phyloP scores from a whole-genome alignment of 148 eudicot species.

The Euryodendron excelsum region DNA sequence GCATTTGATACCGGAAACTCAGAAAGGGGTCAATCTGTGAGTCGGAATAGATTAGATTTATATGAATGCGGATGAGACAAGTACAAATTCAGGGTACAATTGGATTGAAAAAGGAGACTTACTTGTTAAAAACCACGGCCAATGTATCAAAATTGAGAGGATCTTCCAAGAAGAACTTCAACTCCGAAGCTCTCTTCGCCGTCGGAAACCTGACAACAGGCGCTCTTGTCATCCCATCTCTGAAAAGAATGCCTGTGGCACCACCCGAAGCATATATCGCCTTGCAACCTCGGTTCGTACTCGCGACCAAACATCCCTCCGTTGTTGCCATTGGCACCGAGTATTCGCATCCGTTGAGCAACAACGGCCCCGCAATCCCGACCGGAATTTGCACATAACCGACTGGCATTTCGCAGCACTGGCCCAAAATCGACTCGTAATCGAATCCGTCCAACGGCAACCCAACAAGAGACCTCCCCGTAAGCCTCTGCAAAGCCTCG shows the following conservation, averaged over 20 bases:
- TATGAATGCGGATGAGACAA: not conserved
- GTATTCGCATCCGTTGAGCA: constrained; percentile 34
- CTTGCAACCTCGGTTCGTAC: constrained; percentile 43
- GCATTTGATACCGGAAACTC: not conserved
- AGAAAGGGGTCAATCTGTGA: not conserved
- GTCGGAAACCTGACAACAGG: constrained; percentile 39
- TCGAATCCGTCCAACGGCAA: constrained; percentile 35
- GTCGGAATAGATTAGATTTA: not conserved
- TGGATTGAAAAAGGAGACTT: not conserved
- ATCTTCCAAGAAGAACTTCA: constrained; percentile 37
- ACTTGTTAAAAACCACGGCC: constrained; percentile 32
- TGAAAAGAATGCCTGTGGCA: constrained; percentile 25
- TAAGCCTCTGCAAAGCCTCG: constrained; percentile 30
- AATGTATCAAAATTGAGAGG: constrained; percentile 34
- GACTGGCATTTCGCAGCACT: constrained; percentile 47
- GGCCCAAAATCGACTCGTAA: constrained; percentile 39
- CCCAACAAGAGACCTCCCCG: constrained; percentile 33
- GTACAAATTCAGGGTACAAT: not conserved
- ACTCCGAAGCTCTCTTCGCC: constrained; percentile 32
- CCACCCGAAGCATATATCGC: constrained; percentile 36
- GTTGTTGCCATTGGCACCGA: constrained; percentile 47
- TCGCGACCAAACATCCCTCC: constrained; percentile 42
- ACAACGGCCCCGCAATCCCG: constrained; percentile 42
- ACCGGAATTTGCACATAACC: constrained; percentile 44
- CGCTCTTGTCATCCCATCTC: constrained; percentile 43